Percentiles rank a stretch among this genome's conserved stretches.
Evolutionary conservation across 495 filamentous ascomycete species (phyloP).

Genomic region (Talaromyces liani): DNA sequence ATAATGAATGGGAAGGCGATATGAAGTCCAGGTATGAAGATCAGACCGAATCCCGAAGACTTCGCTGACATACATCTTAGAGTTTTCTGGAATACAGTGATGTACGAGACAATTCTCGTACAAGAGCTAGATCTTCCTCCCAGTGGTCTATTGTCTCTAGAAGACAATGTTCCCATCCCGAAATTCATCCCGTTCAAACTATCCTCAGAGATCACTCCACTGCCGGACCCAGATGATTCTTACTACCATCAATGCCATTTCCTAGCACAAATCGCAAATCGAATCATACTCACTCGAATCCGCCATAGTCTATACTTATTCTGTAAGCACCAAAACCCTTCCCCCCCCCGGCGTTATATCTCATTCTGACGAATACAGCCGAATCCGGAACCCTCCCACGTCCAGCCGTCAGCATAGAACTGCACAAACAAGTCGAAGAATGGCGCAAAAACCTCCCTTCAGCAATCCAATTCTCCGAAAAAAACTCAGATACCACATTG

Average conservation of each 20-base stretch:
- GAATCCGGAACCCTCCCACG: conserved; percentile 39
- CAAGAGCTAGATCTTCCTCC: conserved; percentile 41
- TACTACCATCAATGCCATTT: conserved; percentile 43
- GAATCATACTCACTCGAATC: conserved; percentile 41
- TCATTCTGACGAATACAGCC: conserved; percentile 18
- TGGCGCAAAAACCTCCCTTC: conserved; percentile 39
- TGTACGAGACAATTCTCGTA: conserved; percentile 42
- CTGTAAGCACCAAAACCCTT: conserved; percentile 19
- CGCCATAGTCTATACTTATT: conserved; percentile 42
- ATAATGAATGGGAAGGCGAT: conserved; percentile 42
- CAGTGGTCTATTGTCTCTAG: conserved; percentile 35
- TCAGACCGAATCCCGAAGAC: no score
- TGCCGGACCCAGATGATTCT: conserved; percentile 34
- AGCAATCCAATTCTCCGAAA: conserved; percentile 29
- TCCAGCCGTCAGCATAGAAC: conserved; percentile 36
- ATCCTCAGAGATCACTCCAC: conserved; percentile 17
- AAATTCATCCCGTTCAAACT: conserved; percentile 36
- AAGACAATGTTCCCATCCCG: conserved; percentile 39
- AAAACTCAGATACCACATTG: conserved; percentile 18
- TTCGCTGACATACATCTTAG: conserved; percentile 10
- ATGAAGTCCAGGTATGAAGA: conserved; percentile 40
- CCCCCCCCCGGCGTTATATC: neutral
- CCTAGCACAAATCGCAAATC: conserved; percentile 41
- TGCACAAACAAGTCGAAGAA: conserved; percentile 40
- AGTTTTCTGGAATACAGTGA: conserved; percentile 42